Conservation (phyloP, 164 flowering plant genomes). For the Nelumbo lutea region DNA sequence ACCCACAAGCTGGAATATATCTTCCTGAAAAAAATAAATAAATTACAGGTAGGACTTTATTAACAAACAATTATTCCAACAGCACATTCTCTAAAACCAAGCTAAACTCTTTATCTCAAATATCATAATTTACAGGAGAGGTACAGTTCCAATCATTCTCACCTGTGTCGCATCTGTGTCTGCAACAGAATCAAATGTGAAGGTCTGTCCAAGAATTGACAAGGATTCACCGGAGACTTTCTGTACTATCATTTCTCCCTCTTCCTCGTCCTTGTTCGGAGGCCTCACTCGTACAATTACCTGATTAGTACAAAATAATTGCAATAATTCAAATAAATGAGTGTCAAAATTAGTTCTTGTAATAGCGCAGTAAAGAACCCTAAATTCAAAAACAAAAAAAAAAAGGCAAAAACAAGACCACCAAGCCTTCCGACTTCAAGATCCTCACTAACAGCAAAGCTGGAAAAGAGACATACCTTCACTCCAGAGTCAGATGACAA, state of each 20-base stretch:
- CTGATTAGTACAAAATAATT: conserved; percentile 22
- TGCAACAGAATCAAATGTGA: conserved; percentile 89
- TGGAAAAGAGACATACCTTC: conserved; percentile 34
- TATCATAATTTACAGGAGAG: not conserved
- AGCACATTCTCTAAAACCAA: not conserved
- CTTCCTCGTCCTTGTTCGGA: conserved; percentile 59
- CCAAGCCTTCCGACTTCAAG: not conserved
- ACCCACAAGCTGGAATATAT: conserved; percentile 84
- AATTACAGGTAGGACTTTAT: not conserved
- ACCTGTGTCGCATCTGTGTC: conserved; percentile 76
- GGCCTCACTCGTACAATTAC: conserved; percentile 89
- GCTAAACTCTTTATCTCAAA: not conserved
- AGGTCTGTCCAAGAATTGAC: conserved; percentile 62
- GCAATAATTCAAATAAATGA: not conserved
- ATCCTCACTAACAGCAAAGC: not conserved
- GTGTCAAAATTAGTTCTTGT: too few species aligned
- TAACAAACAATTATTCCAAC: not conserved
- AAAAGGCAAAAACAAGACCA: not conserved
- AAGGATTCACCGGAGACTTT: conserved; percentile 60
- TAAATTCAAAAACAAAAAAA: not conserved
- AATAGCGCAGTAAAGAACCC: not conserved
- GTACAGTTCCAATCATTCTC: conserved; percentile 1
- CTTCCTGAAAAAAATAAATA: conserved; percentile 40
- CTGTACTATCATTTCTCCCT: conserved; percentile 58
- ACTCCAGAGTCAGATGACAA: conserved; percentile 70